A percentile compares a stretch with the other conserved stretches of the same genome.
phyloP scores from a whole-genome alignment of 352 stramenopile genomes.

The Hyaloperonospora brassicae region DNA sequence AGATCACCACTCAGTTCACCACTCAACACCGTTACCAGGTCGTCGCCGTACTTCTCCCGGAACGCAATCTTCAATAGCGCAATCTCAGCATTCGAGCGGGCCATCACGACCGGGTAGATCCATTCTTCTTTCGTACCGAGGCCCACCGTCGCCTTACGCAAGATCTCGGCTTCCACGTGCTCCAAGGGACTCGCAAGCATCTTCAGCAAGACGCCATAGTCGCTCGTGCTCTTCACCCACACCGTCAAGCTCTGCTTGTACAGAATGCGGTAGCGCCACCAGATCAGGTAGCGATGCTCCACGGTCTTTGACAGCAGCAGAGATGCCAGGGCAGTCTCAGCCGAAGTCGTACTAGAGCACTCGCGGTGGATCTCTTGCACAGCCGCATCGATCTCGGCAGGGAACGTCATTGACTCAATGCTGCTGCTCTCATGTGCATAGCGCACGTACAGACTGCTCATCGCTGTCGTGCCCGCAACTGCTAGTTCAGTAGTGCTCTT shows the following conservation, averaged over 20 bases:
- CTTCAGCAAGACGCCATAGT: conserved; percentile 51
- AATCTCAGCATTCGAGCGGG: no score
- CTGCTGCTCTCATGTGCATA: conserved; percentile 1
- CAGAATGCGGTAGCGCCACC: conserved; percentile 29
- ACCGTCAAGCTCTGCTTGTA: conserved; percentile 53
- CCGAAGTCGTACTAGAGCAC: conserved; percentile 6
- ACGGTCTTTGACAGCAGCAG: conserved; percentile 15
- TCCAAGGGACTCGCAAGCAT: no score
- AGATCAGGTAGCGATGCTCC: conserved; percentile 25
- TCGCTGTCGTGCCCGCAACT: background rate
- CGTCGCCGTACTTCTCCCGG: no score
- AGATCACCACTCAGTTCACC: no score
- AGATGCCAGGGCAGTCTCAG: conserved; percentile 14
- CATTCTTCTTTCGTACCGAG: no score
- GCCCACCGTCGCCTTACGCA: no score
- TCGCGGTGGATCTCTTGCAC: conserved; percentile 33
- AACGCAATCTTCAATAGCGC: no score
- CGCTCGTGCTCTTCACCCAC: conserved; percentile 42
- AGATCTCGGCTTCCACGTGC: no score
- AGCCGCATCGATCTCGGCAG: conserved; percentile 29
- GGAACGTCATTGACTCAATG: conserved; percentile 14
- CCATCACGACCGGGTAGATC: no score
- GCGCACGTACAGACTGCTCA: conserved; percentile 8
- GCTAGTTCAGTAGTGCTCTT: background rate
- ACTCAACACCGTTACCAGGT: no score